Base-by-base conservation (phyloP, 164 flowering plant species). In the Litsea cubeba region DNA sequence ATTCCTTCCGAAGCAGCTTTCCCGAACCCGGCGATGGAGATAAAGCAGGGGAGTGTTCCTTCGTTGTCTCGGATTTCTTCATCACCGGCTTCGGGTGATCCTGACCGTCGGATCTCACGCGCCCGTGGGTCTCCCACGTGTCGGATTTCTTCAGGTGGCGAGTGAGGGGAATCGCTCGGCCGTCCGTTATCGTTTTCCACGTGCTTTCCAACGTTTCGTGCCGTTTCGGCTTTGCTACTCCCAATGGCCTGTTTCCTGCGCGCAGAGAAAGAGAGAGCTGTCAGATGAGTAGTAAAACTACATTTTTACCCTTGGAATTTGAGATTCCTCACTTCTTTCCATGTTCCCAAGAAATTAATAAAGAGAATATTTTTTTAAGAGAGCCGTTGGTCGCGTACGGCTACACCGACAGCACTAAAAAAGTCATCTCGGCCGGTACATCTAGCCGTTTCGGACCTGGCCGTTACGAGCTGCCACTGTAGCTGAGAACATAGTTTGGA, bases 181-280 rank as follows among this genome's bases (percentile, higher is more conserved):
- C 94, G 7, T 92, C 97, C 23, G 93, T 92, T 76, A 94, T 92
- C 74, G 75, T 86, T 82, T 84, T 89, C 98, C 97, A 94, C 57
- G 95, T 94, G 83, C 80, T 85, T 80, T 94, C 98, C 77, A 92
- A 79, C 50, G 97, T 92, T 65, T 92, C 97, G 12, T 86, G 83
- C 70, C 84, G 78, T 71, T 85, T 88, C 71, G 87, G 84, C 77
- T 80, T 90, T 62, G 93, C 71, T 12, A 90, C 97, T 57, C 89
- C 72, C 70, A 91, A 71, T 26, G 79, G 70, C 69, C 69, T 73
- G 3, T 79, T 84, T 18, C 85, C 86, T 54, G 68, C 88, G 76
- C 77, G 11, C 35, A 30, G 35, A 30, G 35, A 5, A 30, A 30
- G 35, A 30, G 35, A 30, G 0, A 30, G 5, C 3, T 30, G 35